Evolutionary conservation across 192 early-diverging fungal species (phyloP).

Genomic region (Umbelopsis sp.): DNA sequence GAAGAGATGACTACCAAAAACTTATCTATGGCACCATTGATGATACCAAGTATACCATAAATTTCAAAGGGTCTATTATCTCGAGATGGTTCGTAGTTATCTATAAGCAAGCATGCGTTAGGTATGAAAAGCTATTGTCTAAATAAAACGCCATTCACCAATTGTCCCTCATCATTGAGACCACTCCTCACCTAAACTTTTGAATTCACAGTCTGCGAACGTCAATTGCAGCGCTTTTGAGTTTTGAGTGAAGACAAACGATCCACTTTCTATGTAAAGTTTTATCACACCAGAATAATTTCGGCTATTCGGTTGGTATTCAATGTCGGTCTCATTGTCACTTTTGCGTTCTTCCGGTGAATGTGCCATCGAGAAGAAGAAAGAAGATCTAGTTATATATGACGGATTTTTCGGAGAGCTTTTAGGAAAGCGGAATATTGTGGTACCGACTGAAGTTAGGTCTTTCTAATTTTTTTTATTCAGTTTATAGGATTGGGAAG

Average conservation of each 20-base stretch:
- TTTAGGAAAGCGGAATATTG: not conserved
- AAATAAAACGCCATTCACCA: not conserved
- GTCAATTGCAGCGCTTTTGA: slow-evolving; percentile 20
- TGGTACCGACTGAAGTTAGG: too few relatives aligned
- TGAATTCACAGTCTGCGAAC: slow-evolving; percentile 25
- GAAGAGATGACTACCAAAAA: slow-evolving; percentile 43
- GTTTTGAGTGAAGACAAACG: slow-evolving; percentile 15
- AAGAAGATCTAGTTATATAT: not conserved
- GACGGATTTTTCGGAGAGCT: not conserved
- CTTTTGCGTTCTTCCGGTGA: not conserved
- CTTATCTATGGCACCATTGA: slow-evolving; percentile 28
- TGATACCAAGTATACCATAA: slow-evolving; percentile 31
- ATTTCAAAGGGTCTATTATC: slow-evolving; percentile 22
- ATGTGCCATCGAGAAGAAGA: not conserved
- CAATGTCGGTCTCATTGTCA: not conserved
- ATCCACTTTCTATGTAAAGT: not conserved
- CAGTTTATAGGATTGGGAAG: too few relatives aligned
- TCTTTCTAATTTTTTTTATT: too few relatives aligned
- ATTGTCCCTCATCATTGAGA: not conserved
- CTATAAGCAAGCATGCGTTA: slow-evolving; percentile 3
- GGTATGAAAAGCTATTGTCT: not conserved
- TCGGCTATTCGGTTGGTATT: not conserved
- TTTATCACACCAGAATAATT: not conserved
- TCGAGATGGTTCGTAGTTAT: slow-evolving; percentile 15
- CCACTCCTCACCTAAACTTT: slow-evolving; percentile 18